Base-by-base conservation (phyloP, 768 basidiomycete genomes). In the Xerocomus potaroensis region DNA sequence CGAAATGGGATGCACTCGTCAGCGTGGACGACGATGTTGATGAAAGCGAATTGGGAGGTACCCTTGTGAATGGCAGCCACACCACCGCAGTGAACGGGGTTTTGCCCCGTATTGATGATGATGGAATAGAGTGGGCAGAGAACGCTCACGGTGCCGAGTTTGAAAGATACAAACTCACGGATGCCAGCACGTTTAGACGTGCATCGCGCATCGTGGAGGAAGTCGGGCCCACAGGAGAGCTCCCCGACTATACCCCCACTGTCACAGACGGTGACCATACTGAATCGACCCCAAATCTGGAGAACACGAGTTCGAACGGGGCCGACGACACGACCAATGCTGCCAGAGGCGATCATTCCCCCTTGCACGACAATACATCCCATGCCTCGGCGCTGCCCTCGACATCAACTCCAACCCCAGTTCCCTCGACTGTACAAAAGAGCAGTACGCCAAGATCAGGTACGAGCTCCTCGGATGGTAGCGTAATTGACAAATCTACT, bases 121-220 rank as follows among this genome's bases (percentile, higher is more conserved):
- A 80, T 48, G 77, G 69, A 19, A 64, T 82, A n/a, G 68, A 65
- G 10, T 83, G 81, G 81, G 74, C 75, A 12, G 67, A 68, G 6
- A 75, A 79, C 39, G 73, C 69, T 3, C 69, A 74, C 40, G 69
- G 65, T 11, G 58, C 62, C 19, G 62, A 51, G 51, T 62, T 61
- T 42, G 56, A 62, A 48, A 45, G 55, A 45, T 66, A 57, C 41
- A 50, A 53, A 32, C 41, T 60, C 43, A 55, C 15, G 37, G 48
- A 40, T 41, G 30, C 49, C 0, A 18, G 35, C 8, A 30, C 48
- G 3, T 50, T 56, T 14, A 57, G 41, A 35, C 57, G 63, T 14
- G 34, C 55, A 16, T 63, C 60, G 31, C 55, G 63, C 26, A 55
- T 61, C 36, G 33, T 47, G 29, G 64, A 70, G 38, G 69, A 71